These are phyloP conservation scores for Ceratobasidium sp. DNA, from an alignment of 1,284 basidiomycete genomes.

Conservation along the genomic window DNA sequence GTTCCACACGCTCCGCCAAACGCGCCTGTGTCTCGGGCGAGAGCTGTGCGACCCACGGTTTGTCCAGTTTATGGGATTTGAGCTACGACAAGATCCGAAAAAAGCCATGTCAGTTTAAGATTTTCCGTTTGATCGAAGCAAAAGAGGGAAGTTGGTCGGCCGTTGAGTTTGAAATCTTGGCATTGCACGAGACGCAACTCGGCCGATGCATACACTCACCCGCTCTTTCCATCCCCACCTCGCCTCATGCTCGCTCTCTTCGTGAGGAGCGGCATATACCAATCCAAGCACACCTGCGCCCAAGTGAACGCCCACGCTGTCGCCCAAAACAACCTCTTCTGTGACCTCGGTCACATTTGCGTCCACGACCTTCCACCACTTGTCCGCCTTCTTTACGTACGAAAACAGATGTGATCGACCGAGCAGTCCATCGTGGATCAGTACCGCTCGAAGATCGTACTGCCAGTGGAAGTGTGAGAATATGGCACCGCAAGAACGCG, in stretches of 20 bases:
- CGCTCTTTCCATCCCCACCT: conserved; percentile 21
- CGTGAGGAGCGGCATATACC: conserved; percentile 58
- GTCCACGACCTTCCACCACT: conserved; percentile 83
- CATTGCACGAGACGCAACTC: too few species aligned
- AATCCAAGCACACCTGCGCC: conserved; percentile 76
- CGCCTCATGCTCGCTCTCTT: not conserved
- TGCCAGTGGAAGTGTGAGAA: conserved; percentile 47
- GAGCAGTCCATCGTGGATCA: conserved; percentile 75
- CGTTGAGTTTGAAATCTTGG: too few species aligned
- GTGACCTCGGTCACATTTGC: conserved; percentile 70
- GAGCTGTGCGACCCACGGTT: conserved; percentile 1
- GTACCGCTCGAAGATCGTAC: conserved; percentile 78
- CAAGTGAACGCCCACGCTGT: conserved; percentile 71
- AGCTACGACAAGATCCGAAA: not conserved
- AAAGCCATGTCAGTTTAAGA: not conserved
- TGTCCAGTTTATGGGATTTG: conserved; percentile 25
- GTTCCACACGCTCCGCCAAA: not conserved
- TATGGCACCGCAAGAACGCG: too few species aligned
- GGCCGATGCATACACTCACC: not conserved
- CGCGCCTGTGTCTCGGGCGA: conserved; percentile 10
- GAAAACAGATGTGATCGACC: conserved; percentile 77
- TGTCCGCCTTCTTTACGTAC: conserved; percentile 63
- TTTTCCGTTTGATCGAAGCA: not conserved
- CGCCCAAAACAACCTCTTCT: conserved; percentile 69
- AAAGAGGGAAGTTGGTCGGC: too few species aligned